Conservation (phyloP, 805 yeast species). For the Candida piceae region DNA sequence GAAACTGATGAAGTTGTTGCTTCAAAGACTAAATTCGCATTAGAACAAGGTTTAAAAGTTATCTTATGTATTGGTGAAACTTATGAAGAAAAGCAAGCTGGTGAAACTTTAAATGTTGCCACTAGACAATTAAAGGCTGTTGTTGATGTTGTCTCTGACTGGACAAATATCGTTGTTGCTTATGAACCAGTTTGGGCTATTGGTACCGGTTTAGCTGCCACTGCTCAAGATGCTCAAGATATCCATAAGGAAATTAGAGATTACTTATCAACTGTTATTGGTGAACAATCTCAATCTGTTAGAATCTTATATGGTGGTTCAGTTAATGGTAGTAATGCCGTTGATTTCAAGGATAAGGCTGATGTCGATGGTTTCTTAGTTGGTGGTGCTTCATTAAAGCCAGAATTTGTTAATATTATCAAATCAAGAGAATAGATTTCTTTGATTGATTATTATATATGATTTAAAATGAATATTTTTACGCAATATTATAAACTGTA, state of each 20-base stretch:
- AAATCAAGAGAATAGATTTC: constrained; percentile 70
- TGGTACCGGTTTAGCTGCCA: constrained; percentile 98
- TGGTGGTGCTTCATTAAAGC: constrained; percentile 98
- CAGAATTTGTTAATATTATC: constrained; percentile 94
- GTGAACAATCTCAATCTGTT: constrained; percentile 70
- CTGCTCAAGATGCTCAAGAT: constrained; percentile 96
- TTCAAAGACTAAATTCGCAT: constrained; percentile 88
- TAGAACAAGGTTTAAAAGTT: constrained; percentile 84
- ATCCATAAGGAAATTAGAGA: constrained; percentile 87
- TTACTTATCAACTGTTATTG: constrained; percentile 72
- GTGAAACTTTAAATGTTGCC: constrained; percentile 79
- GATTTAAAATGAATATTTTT: background rate
- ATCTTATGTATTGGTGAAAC: constrained; percentile 98
- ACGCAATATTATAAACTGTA: too few species aligned
- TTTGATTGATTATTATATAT: too few species aligned
- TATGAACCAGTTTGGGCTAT: constrained; percentile 99
- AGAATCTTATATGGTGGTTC: constrained; percentile 99
- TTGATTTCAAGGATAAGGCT: constrained; percentile 81
- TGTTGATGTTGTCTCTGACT: constrained; percentile 70
- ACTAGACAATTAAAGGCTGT: constrained; percentile 90
- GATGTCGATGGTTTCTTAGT: constrained; percentile 99
- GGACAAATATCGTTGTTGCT: constrained; percentile 91
- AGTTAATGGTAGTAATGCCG: constrained; percentile 91
- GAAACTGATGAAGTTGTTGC: constrained; percentile 91
- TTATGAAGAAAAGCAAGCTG: constrained; percentile 88